phyloP scores from a whole-genome alignment of 352 stramenopile species.

The Globisporangium emineosum region DNA sequence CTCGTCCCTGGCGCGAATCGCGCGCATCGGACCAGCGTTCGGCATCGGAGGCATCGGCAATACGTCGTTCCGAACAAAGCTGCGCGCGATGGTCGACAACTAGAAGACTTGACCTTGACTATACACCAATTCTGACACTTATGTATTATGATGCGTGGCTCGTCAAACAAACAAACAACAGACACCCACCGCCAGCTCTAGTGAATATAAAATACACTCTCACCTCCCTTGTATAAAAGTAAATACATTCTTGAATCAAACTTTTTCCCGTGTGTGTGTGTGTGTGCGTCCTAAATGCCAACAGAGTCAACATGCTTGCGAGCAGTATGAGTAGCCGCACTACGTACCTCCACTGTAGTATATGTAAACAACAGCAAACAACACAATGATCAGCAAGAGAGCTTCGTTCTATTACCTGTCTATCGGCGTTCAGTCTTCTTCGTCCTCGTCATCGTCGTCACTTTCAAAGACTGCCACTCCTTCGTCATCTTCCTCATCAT shows the following conservation, averaged over 20 bases:
- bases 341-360: too few species aligned
- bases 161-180: background rate
- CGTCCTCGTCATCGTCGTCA: conserved; percentile 17
- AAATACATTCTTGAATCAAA: background rate
- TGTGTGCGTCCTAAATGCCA: background rate
- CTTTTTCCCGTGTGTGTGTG: background rate
- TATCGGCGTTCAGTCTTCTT: conserved; percentile 13
- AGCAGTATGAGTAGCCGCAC: background rate
- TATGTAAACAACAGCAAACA: background rate
- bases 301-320: background rate
- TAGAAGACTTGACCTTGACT: background rate
- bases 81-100: conserved; percentile 41
- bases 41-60: conserved; percentile 90
- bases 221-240: conserved; percentile 6
- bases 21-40: conserved; percentile 86
- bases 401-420: conserved; percentile 25
- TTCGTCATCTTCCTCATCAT: conserved; percentile 31
- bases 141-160: conserved; percentile 10
- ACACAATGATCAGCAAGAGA: background rate
- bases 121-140: conserved; percentile 1
- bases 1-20: conserved; percentile 79
- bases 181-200: background rate
- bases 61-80: conserved; percentile 46
- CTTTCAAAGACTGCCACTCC: background rate
- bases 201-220: conserved; percentile 2